Percentiles rank a stretch among this genome's conserved stretches.
Conservation (phyloP, 2,329 filamentous ascomycete genomes). For the Penicillium decumbens region DNA sequence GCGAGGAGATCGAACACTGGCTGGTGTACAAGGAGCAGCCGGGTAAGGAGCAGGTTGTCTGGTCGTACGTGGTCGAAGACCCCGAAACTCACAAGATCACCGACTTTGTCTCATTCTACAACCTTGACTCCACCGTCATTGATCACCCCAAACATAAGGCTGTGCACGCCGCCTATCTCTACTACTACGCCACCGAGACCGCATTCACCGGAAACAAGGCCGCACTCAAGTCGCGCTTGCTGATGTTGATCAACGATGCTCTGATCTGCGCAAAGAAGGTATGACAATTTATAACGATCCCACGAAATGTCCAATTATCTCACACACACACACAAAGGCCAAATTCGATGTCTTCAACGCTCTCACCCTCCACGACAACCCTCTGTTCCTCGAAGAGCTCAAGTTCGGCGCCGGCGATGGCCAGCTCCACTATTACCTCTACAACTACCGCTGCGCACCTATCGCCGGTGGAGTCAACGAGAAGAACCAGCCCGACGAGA, state of each 20-base stretch:
- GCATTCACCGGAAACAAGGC: slow-evolving; percentile 57
- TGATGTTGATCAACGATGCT: slow-evolving; percentile 74
- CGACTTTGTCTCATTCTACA: slow-evolving; percentile 97
- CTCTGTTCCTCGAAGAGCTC: slow-evolving; percentile 84
- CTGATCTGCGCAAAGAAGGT: slow-evolving; percentile 80
- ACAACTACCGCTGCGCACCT: slow-evolving; percentile 89
- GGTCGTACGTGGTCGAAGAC: slow-evolving; percentile 85
- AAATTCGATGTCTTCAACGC: slow-evolving; percentile 97
- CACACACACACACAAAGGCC: slow-evolving; percentile 38
- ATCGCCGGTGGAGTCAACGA: slow-evolving; percentile 79
- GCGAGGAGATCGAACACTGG: slow-evolving; percentile 84
- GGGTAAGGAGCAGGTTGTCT: slow-evolving; percentile 75
- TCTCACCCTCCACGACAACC: slow-evolving; percentile 88
- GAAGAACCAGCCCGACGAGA: slow-evolving; percentile 71
- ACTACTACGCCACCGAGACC: slow-evolving; percentile 87
- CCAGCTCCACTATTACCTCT: slow-evolving; percentile 93
- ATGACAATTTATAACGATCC: slow-evolving; percentile 9
- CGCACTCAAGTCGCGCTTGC: slow-evolving; percentile 72
- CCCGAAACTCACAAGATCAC: slow-evolving; percentile 71
- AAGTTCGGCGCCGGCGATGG: slow-evolving; percentile 95
- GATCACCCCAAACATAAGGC: slow-evolving; percentile 70
- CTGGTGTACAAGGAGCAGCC: slow-evolving; percentile 65
- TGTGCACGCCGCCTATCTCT: slow-evolving; percentile 88
- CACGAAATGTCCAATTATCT: not conserved
- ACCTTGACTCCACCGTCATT: slow-evolving; percentile 88